These are phyloP conservation scores for Ophiostoma montium DNA, from an alignment of 2,329 filamentous ascomycete genomes.

Conservation along the genomic window DNA sequence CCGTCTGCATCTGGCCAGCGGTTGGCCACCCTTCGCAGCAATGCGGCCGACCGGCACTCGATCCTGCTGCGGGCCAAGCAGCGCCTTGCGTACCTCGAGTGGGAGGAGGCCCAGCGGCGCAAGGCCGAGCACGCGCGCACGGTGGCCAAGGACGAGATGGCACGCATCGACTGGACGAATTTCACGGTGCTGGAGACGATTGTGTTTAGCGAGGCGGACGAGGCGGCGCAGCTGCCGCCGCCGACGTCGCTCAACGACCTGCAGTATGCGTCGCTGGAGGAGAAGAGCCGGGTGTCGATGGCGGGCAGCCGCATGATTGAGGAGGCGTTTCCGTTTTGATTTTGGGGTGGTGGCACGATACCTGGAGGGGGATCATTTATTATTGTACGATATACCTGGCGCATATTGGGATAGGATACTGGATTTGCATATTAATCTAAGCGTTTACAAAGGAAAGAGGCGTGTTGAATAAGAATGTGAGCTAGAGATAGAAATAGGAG, in stretches of 20 bases:
- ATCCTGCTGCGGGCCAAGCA: slow-evolving; percentile 69
- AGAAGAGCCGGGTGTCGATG: slow-evolving; percentile 77
- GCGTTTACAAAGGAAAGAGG: too few species aligned
- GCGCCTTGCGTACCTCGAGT: slow-evolving; percentile 75
- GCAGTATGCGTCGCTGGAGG: slow-evolving; percentile 86
- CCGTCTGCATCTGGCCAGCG: slow-evolving; percentile 30
- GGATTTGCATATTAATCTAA: too few species aligned
- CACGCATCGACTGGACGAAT: slow-evolving; percentile 94
- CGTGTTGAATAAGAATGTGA: too few species aligned
- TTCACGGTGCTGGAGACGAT: slow-evolving; percentile 95
- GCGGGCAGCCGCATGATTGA: slow-evolving; percentile 74
- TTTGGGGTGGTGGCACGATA: too few species aligned
- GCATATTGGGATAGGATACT: background rate
- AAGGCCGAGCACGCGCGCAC: slow-evolving; percentile 78
- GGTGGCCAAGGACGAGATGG: slow-evolving; percentile 60
- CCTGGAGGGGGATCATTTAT: too few species aligned
- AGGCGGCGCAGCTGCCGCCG: slow-evolving; percentile 70
- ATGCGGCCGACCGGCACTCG: slow-evolving; percentile 65
- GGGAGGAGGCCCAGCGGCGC: slow-evolving; percentile 62
- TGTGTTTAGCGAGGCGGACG: slow-evolving; percentile 77
- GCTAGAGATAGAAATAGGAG: too few species aligned
- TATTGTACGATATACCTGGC: too few species aligned
- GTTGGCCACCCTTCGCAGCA: slow-evolving; percentile 57
- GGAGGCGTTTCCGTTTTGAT: slow-evolving; percentile 71
- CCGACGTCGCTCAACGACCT: slow-evolving; percentile 83